Conservation (phyloP, 2,329 filamentous ascomycete genomes). For the Chaetomium sp. region DNA sequence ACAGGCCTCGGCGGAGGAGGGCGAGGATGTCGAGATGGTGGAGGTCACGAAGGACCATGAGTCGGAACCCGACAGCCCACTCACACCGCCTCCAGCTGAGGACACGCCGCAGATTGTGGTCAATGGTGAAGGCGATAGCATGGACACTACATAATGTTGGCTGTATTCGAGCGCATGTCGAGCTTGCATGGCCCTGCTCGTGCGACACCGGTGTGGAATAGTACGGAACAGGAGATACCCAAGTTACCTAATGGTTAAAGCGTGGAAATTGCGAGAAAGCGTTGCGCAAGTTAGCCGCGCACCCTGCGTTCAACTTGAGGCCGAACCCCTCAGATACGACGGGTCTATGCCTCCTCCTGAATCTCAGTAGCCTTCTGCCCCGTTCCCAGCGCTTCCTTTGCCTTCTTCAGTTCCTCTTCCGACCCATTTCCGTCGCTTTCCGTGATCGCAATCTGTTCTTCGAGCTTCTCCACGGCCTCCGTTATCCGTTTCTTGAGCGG, state of each 20-base stretch:
- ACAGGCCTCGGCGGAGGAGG: constrained; percentile 12
- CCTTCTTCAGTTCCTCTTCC: constrained; percentile 47
- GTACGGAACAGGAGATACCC: no score
- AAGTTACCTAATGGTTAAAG: no score
- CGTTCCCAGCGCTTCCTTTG: constrained; percentile 46
- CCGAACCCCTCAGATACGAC: no score
- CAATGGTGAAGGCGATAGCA: constrained; percentile 50
- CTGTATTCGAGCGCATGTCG: background rate
- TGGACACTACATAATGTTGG: constrained; percentile 53
- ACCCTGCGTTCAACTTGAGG: no score
- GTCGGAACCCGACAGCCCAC: constrained; percentile 40
- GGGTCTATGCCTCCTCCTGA: background rate
- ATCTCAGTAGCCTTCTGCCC: constrained; percentile 36
- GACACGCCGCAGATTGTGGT: constrained; percentile 45
- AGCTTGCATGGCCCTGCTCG: background rate
- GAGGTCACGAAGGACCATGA: constrained; percentile 48
- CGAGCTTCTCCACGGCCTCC: constrained; percentile 64
- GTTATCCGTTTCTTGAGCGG: constrained; percentile 64
- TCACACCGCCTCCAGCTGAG: constrained; percentile 33
- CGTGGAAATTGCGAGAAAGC: no score
- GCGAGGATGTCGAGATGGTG: constrained; percentile 30
- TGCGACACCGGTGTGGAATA: no score
- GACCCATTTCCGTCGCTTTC: constrained; percentile 40
- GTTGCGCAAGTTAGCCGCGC: no score
- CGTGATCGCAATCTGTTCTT: constrained; percentile 66